Evolutionary conservation across 192 early-diverging fungal genomes (phyloP).

Genomic region (Podila epicladia): DNA sequence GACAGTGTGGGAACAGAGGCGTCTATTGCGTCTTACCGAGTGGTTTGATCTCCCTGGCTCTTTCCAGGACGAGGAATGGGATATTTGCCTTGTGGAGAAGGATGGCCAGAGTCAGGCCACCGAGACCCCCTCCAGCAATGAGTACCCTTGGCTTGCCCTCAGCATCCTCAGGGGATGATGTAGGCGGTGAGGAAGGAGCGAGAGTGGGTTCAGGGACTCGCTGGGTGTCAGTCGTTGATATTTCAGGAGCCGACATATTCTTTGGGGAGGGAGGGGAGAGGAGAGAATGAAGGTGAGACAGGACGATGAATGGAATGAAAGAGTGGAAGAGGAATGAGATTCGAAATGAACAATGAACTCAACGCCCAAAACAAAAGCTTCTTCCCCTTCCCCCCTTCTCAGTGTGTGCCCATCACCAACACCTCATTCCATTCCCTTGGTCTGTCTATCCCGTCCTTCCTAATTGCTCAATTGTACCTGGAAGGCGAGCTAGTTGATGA

Average conservation of each 20-base stretch:
- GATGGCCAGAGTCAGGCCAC: neutral
- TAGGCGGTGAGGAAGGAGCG: neutral
- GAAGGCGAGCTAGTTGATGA: too few species aligned
- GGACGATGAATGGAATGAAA: neutral
- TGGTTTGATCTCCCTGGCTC: neutral
- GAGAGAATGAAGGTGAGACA: neutral
- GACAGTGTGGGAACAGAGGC: too few species aligned
- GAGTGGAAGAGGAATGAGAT: neutral
- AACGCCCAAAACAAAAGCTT: too few species aligned
- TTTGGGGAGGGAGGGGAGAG: neutral
- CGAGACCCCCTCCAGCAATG: neutral
- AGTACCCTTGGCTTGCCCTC: neutral
- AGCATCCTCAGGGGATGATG: too few species aligned
- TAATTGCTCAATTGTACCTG: too few species aligned
- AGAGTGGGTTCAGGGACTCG: neutral
- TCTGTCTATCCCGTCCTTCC: too few species aligned
- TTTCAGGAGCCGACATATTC: neutral
- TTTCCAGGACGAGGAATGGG: neutral
- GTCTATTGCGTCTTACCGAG: neutral
- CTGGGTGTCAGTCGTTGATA: too few species aligned
- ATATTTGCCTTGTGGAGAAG: neutral
- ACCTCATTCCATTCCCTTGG: too few species aligned
- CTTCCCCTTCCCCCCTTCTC: too few species aligned
- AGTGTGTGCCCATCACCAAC: too few species aligned
- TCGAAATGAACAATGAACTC: neutral